Evolutionary conservation across 73 alveolate genomes (phyloP), one percentile per base, ranked within the genome.

Genomic region (Breviolum minutum): DNA sequence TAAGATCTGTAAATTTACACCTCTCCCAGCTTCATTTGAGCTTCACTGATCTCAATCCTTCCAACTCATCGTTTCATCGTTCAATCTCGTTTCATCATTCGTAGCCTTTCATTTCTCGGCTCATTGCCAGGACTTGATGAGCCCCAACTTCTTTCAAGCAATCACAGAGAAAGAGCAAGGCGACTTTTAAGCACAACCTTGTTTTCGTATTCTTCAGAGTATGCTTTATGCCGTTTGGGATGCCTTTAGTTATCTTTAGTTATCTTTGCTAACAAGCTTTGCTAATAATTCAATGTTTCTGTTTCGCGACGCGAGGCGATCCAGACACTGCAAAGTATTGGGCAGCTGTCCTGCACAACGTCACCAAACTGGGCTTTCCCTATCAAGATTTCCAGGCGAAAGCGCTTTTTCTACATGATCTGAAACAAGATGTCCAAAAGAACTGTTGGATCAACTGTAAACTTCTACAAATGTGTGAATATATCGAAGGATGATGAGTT

Each of bases 131-230:
- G 95, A 87, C 84, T 83, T 87, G 27, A 64, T 87, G 95, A 63
- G 68, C 83, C 95, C 95, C 27, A 87, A 87, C 95, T 87, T 87
- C 60, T 73, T n/a, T 26, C 64, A 79, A 29, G 87, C 87, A 26
- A 79, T 79, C 87, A 8, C 22, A 32, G 87, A 79, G 24, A 27
- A 79, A 32, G 24, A 79, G 87, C 27, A 79, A 32, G 64, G 63
- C n/a, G 60, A 22, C 19, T 73, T 73, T 73, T 13, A 24, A 24
- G 14, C 17, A 29, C 14, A 12, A 73, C 17, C 29, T 4, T 71
- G 81, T 71, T 71, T 8, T 71, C 29, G 26, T 26, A 12, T 66
- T 66, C 74, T 73, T 73, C 83, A 13, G 27, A 22, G 54, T 73
- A 19, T 73, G 77, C n/a, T 14, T 22, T 22, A 68, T 22, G n/a